These are phyloP conservation scores for Pyrenula aspistea DNA, from an alignment of 495 filamentous ascomycete genomes.

Conservation along the genomic window DNA sequence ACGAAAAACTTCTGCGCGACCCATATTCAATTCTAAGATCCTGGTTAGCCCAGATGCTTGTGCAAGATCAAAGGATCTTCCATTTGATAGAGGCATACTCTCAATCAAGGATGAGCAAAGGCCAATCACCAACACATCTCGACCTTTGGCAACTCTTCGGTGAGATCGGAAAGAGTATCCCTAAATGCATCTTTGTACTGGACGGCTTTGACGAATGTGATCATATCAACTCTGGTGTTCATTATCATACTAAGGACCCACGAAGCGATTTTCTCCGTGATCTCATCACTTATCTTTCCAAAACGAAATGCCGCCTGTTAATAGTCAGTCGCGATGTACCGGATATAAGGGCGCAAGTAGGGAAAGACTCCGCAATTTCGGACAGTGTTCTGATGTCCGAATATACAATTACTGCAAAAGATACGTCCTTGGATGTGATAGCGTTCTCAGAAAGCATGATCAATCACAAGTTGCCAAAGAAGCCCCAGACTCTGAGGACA, in stretches of 20 bases:
- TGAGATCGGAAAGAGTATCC: slow-evolving; percentile 3
- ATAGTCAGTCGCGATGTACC: slow-evolving; percentile 11
- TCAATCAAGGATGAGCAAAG: slow-evolving; percentile 1
- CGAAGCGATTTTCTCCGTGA: slow-evolving; percentile 7
- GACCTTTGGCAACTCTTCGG: slow-evolving; percentile 7
- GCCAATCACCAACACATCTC: slow-evolving; percentile 1
- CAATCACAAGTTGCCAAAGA: slow-evolving; percentile 6
- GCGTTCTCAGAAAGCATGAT: slow-evolving; percentile 5
- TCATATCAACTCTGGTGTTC: slow-evolving; percentile 5
- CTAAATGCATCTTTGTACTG: slow-evolving; percentile 8
- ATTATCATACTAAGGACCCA: slow-evolving; percentile 3
- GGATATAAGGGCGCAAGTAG: slow-evolving; percentile 8
- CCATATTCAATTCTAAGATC: slow-evolving; percentile 13
- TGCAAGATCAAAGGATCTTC: slow-evolving; percentile 4
- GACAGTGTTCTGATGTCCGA: slow-evolving; percentile 2
- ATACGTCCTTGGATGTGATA: slow-evolving; percentile 7
- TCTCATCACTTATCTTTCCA: slow-evolving; percentile 1
- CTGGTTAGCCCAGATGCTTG: slow-evolving; percentile 13
- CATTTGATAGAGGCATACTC: not conserved
- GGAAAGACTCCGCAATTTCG: slow-evolving; percentile 1
- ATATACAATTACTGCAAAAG: slow-evolving; percentile 7
- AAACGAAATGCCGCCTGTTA: slow-evolving; percentile 3
- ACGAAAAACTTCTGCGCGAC: slow-evolving; percentile 9
- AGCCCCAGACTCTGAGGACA: slow-evolving; percentile 1
- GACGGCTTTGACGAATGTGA: slow-evolving; percentile 18